Base-by-base conservation (phyloP, 2,329 filamentous ascomycete species). In the Helotiales sp. region DNA sequence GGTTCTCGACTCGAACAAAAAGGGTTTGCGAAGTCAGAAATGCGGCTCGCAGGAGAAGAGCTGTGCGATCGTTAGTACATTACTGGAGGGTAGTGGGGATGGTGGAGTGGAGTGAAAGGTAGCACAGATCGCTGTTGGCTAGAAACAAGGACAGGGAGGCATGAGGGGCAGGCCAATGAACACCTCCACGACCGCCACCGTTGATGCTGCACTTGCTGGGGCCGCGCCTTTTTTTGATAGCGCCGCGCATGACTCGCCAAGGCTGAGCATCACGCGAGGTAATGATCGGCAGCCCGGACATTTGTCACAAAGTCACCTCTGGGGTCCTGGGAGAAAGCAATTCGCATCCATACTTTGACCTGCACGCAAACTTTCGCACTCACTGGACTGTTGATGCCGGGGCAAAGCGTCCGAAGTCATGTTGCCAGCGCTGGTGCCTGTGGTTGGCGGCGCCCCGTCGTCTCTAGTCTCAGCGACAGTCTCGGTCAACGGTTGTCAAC, bases 11-110 rank as follows among this genome's bases (percentile, higher is more conserved):
- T n/a, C n/a, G n/a, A n/a, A n/a, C n/a, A n/a, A n/a, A n/a, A n/a
- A n/a, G n/a, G n/a, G n/a, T n/a, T 22, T 42, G 40, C 52, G 48
- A 54, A 22, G 19, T 22, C 19, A 38, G 9, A 17, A 47, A 58
- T 58, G 58, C 52, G 52, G 58, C 49, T 54, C 51, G 51, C 40
- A 44, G 38, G 50, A 33, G 27, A n/a, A n/a, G 19, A 33, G 46
- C 27, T 34, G 48, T 24, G 48, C 36, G 48, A 34, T 31, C 36
- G 48, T 30, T 31, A 50, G 34, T 34, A 50, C 30, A 13, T 24
- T 15, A 40, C 31, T 34, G 31, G 31, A 34, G 31, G 36, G 10
- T 44, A 25, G 40, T 44, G 40, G 30, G 47, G 48, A 50, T 24
- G 30, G 25, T 31, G 25, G 25, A 49, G 25, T 19, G 15, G 27